Evolutionary conservation across 2,329 filamentous ascomycete species (phyloP), one percentile per base, ranked within the genome.

Genomic region (Paecilomyces niveus): DNA sequence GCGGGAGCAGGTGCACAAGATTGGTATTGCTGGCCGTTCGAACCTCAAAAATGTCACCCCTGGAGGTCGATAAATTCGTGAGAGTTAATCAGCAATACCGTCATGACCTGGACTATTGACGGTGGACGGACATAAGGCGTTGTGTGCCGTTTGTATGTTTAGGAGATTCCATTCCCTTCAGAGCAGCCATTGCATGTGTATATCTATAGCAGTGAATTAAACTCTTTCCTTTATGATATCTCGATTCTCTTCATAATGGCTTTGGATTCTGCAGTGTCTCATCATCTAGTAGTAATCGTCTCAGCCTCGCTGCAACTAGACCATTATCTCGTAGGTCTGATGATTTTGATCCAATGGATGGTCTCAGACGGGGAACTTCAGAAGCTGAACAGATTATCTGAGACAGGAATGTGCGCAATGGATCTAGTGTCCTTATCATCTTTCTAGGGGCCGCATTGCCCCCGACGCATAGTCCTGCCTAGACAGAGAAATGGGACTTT

Each of bases 1-100:
- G 80, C 83, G 94, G 65, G 81, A 83, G 64, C 76, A 80, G 62
- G 77, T 95, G 58, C 94, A 99, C 77, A 95, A 92, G 83, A 76
- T 87, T 65, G 92, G 85, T 62, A 90, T 92, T 35, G 83, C 85
- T 29, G 84, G 89, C 26, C 84, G 94, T 76, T 88, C 89, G 33
- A 97, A 97, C 70, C 69, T 86, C 61, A 74, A 68, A 54, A 64
- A 70, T 58, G 65, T 63, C 13, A 61, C 59, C 54, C 65, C 67
- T 54, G 59, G 59, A 18, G 66, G 68, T 55, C 66, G 70, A 58
- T 66, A 62, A 60, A 56, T 21, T 8, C 2, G 24, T 57, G 26
- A 29, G 31, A 33, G 15, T 53, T 26, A 32, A 45, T 45, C 35
- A 45, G 8, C 15, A 45, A 45, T 3, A n/a, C n/a, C 39, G 39